Evolutionary conservation across 2,329 filamentous ascomycete species (phyloP).

Genomic region (Xenoacremonium recifei): DNA sequence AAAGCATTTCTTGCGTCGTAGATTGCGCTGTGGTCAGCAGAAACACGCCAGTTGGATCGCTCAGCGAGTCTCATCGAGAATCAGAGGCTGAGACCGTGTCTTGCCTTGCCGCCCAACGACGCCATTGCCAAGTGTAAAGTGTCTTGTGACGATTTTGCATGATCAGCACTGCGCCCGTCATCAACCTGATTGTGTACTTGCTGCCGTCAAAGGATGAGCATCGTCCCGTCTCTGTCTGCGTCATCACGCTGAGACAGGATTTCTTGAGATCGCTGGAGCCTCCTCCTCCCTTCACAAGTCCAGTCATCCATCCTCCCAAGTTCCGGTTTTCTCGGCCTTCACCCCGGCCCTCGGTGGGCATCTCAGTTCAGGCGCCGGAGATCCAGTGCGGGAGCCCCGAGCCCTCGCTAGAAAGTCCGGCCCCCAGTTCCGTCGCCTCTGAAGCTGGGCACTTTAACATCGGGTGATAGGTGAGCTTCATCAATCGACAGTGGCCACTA

Average conservation of each 20-base stretch:
- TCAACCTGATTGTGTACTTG: too few species aligned
- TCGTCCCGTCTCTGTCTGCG: too few species aligned
- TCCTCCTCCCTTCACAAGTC: too few species aligned
- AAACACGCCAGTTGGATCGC: slow-evolving; percentile 12
- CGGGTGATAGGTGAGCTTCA: not conserved
- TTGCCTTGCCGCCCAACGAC: slow-evolving; percentile 8
- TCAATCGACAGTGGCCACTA: not conserved
- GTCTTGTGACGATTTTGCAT: too few species aligned
- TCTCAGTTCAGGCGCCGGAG: slow-evolving; percentile 1
- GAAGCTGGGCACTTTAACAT: not conserved
- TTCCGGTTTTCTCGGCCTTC: too few species aligned
- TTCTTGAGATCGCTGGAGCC: too few species aligned
- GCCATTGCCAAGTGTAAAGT: slow-evolving; percentile 3
- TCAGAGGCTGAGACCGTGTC: slow-evolving; percentile 17
- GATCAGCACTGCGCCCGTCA: too few species aligned
- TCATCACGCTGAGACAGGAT: too few species aligned
- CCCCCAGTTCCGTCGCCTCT: slow-evolving; percentile 1
- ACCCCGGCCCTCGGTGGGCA: slow-evolving; percentile 1
- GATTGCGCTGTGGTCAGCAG: slow-evolving; percentile 10
- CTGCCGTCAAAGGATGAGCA: too few species aligned
- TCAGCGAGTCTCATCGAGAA: slow-evolving; percentile 9
- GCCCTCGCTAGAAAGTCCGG: not conserved
- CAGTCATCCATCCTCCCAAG: too few species aligned
- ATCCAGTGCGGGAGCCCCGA: slow-evolving; percentile 2
- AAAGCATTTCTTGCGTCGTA: slow-evolving; percentile 3